Percentiles rank a stretch among this genome's conserved stretches.
Conservation (phyloP, 2,329 filamentous ascomycete genomes). For the Aureobasidium vineae region DNA sequence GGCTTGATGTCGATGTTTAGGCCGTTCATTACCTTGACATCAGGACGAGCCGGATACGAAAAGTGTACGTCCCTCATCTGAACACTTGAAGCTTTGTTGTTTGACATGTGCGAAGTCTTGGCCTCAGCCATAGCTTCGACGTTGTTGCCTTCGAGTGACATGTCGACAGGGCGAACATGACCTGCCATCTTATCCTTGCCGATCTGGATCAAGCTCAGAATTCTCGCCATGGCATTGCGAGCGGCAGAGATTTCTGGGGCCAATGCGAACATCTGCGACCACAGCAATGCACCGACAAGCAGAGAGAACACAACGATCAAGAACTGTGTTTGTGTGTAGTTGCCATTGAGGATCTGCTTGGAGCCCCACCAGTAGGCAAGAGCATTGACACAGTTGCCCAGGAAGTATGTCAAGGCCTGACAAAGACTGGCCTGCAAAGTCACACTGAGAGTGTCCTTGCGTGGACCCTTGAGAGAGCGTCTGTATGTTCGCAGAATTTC, state of each 20-base stretch:
- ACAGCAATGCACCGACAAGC: conserved; percentile 69
- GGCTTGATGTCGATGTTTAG: conserved; percentile 36
- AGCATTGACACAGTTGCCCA: conserved; percentile 67
- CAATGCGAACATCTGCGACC: conserved; percentile 71
- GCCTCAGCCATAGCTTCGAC: conserved; percentile 35
- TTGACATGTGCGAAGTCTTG: neutral
- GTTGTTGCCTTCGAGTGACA: conserved; percentile 30
- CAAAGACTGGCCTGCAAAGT: conserved; percentile 45
- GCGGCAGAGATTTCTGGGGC: conserved; percentile 73
- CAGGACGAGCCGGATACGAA: conserved; percentile 62
- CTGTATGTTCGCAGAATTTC: conserved; percentile 42
- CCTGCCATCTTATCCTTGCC: conserved; percentile 32
- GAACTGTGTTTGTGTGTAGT: conserved; percentile 66
- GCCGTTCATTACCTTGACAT: conserved; percentile 55
- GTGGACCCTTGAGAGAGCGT: conserved; percentile 31
- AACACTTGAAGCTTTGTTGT: conserved; percentile 39
- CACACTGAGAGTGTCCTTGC: conserved; percentile 30
- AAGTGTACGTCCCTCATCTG: conserved; percentile 62
- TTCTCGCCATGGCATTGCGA: conserved; percentile 58
- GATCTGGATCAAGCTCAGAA: conserved; percentile 48
- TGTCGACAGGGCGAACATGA: conserved; percentile 22
- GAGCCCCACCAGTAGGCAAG: conserved; percentile 80
- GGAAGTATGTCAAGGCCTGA: conserved; percentile 59
- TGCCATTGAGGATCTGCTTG: conserved; percentile 64
- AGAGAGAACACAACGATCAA: conserved; percentile 71